A percentile compares a stretch with the other conserved stretches of the same genome.
phyloP scores from a whole-genome alignment of 805 yeast genomes.

The Schizosaccharomyces osmophilus region DNA sequence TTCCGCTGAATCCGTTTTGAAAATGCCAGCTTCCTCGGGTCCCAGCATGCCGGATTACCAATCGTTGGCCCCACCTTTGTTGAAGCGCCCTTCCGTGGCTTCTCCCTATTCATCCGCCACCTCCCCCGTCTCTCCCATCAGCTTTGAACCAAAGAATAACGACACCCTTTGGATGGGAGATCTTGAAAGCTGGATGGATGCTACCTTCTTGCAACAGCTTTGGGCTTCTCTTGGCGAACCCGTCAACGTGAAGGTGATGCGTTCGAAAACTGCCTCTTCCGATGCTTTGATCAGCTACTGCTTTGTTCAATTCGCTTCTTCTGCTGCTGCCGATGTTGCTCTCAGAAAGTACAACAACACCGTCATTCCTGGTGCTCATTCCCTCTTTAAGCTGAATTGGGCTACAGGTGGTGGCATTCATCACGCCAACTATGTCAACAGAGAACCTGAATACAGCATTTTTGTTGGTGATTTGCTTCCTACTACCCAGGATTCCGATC shows the following conservation, averaged over 20 bases:
- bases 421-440: slow-evolving; percentile 5
- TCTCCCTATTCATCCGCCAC: neutral
- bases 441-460: slow-evolving; percentile 32
- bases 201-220: slow-evolving; percentile 33
- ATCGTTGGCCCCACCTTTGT: neutral
- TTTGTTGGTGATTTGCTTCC: slow-evolving; percentile 71
- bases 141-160: neutral
- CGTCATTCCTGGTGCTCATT: slow-evolving; percentile 37
- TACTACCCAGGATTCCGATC: slow-evolving; percentile 43
- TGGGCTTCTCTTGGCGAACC: slow-evolving; percentile 49
- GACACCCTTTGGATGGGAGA: slow-evolving; percentile 39
- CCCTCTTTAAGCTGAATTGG: slow-evolving; percentile 51
- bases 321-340: slow-evolving; percentile 40
- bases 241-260: slow-evolving; percentile 42
- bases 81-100: neutral
- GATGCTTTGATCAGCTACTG: slow-evolving; percentile 42
- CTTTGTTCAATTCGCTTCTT: slow-evolving; percentile 47
- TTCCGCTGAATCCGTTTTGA: neutral
- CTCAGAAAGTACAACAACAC: slow-evolving; percentile 33
- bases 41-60: neutral
- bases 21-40: neutral
- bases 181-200: slow-evolving; percentile 66
- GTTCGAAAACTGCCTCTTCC: slow-evolving; percentile 29
- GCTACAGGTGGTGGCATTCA: slow-evolving; percentile 31
- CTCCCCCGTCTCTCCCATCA: neutral